Evolutionary conservation across 371 early-diverging fungal genomes (phyloP).

Genomic region (Mortierella sp.): DNA sequence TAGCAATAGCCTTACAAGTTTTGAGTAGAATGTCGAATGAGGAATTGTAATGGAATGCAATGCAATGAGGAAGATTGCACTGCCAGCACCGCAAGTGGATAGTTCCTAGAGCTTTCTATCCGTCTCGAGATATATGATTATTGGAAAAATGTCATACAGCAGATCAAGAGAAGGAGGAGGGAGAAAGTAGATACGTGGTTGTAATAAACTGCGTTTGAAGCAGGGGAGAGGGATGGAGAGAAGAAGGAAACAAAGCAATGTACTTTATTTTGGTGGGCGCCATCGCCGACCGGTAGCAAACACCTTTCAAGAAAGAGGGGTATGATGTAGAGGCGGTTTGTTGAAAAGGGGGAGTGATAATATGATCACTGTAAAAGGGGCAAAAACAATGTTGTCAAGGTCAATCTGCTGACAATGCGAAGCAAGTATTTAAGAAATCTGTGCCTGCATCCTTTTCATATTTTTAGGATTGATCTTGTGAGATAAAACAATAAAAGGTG

Average conservation of each 20-base stretch:
- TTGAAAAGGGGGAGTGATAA: slow-evolving; percentile 9
- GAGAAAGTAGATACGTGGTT: neutral
- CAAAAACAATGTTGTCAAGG: neutral
- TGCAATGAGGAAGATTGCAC: neutral
- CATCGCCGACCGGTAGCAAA: slow-evolving; percentile 11
- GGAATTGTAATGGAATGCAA: neutral
- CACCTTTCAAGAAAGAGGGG: neutral
- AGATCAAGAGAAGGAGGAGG: neutral
- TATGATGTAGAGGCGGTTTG: neutral
- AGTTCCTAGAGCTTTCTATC: too few species aligned
- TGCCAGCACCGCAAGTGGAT: neutral
- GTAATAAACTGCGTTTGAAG: neutral
- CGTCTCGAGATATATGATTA: neutral
- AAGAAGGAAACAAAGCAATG: neutral
- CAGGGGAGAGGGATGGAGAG: neutral
- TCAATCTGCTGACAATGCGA: slow-evolving; percentile 13
- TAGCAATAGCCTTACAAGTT: neutral
- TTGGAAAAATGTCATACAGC: neutral
- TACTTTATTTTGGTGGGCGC: neutral
- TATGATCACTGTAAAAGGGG: slow-evolving; percentile 12
- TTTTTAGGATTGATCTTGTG: neutral
- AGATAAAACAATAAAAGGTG: too few species aligned
- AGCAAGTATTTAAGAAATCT: neutral
- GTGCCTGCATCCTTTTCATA: slow-evolving; percentile 2
- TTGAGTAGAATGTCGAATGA: neutral